Conservation (phyloP, 306 rosid species). For the Citrullus colocynthis region DNA sequence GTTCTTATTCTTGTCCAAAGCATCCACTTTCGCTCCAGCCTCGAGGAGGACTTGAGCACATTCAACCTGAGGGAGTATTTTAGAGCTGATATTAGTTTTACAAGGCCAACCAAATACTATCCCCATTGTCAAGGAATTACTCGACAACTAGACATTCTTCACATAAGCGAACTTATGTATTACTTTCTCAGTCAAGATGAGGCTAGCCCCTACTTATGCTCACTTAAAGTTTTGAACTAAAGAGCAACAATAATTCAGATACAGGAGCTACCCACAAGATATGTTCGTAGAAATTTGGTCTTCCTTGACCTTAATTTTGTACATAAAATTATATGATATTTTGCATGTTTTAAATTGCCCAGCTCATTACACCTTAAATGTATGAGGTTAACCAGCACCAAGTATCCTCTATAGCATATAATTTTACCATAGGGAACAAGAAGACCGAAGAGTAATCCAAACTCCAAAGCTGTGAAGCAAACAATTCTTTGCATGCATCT, state of each 20-base stretch:
- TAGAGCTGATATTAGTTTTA: neutral
- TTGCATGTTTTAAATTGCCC: neutral
- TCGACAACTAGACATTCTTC: neutral
- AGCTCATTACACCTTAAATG: neutral
- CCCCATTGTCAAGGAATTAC: neutral
- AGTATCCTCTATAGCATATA: neutral
- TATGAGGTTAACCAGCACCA: neutral
- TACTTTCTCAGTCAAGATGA: neutral
- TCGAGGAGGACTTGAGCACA: slow-evolving; percentile 94
- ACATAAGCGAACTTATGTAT: neutral
- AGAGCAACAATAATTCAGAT: neutral
- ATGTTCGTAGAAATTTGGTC: neutral
- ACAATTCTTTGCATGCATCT: neutral
- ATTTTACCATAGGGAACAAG: neutral
- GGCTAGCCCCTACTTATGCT: neutral
- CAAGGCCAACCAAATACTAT: neutral
- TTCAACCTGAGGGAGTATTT: slow-evolving; percentile 49
- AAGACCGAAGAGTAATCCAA: neutral
- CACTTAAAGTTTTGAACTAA: neutral
- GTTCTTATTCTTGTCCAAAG: slow-evolving; percentile 92
- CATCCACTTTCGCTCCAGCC: slow-evolving; percentile 91
- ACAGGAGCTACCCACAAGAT: neutral
- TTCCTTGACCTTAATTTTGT: neutral
- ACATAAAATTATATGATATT: neutral
- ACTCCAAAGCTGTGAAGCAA: neutral